Conservation (phyloP, 768 basidiomycete genomes). For the Leccinum boreale region DNA sequence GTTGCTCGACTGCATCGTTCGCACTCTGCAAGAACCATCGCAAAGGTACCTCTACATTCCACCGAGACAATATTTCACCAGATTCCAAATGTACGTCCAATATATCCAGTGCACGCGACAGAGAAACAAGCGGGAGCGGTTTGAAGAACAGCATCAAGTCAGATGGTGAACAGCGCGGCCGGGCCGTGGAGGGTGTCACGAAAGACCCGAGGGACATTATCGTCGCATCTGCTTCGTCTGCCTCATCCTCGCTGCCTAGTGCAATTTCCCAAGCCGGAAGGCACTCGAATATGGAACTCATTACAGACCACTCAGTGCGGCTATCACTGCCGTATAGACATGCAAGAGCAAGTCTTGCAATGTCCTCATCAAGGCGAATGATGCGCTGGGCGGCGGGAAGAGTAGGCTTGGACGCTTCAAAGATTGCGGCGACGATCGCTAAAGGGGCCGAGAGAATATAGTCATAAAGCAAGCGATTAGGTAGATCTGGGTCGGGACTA, state of each 20-base stretch:
- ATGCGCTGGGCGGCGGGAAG: constrained; percentile 66
- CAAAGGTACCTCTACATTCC: constrained; percentile 79
- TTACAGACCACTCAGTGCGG: constrained; percentile 70
- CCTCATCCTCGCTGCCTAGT: constrained; percentile 55
- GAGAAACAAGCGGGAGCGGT: constrained; percentile 65
- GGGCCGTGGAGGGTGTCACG: constrained; percentile 68
- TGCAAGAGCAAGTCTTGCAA: constrained; percentile 83
- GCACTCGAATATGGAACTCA: constrained; percentile 95
- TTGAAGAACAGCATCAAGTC: constrained; percentile 82
- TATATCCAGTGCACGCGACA: constrained; percentile 84
- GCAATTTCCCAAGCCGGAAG: constrained; percentile 83
- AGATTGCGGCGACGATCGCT: constrained; percentile 66
- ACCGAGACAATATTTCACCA: constrained; percentile 86
- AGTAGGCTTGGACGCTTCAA: constrained; percentile 91
- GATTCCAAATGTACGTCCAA: constrained; percentile 93
- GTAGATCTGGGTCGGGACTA: constrained; percentile 61
- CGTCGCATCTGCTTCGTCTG: constrained; percentile 79
- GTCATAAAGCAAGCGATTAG: constrained; percentile 63
- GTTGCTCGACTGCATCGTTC: constrained; percentile 63
- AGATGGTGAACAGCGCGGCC: constrained; percentile 52
- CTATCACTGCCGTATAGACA: constrained; percentile 81
- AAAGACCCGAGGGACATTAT: constrained; percentile 76
- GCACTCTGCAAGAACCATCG: constrained; percentile 89
- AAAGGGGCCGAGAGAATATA: constrained; percentile 70
- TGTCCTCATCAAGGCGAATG: constrained; percentile 77